phyloP scores from a whole-genome alignment of 2,329 filamentous ascomycete species.

The Capronia americana region DNA sequence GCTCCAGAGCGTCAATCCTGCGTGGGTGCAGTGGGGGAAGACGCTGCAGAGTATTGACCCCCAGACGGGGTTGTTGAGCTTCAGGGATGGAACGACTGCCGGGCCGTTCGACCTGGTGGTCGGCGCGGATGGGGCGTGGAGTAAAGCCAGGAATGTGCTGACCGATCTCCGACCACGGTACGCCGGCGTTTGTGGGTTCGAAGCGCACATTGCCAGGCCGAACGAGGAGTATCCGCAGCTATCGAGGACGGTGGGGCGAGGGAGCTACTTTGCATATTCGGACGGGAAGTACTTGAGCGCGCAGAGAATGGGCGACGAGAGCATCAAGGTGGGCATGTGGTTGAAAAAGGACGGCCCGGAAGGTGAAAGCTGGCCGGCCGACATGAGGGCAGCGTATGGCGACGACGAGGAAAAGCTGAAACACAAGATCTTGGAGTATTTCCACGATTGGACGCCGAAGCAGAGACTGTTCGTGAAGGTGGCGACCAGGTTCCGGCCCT shows the following conservation, averaged over 20 bases:
- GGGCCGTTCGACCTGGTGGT: conserved; percentile 51
- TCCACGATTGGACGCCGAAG: conserved; percentile 36
- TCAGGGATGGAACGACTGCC: conserved; percentile 36
- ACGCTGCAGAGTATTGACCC: conserved; percentile 20
- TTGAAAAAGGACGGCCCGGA: conserved; percentile 33
- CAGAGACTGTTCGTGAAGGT: conserved; percentile 39
- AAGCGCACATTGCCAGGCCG: conserved; percentile 37
- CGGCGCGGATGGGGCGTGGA: conserved; percentile 54
- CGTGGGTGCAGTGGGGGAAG: conserved; percentile 44
- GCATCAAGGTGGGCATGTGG: conserved; percentile 42
- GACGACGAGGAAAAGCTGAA: conserved; percentile 32
- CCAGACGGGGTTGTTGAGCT: conserved; percentile 43
- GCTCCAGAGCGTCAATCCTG: conserved; percentile 42
- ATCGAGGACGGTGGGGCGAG: conserved; percentile 38
- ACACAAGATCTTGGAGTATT: conserved; percentile 35
- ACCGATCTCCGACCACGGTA: conserved; percentile 46
- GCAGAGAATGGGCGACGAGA: conserved; percentile 37
- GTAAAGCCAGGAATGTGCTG: conserved; percentile 47
- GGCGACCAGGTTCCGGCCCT: conserved; percentile 29
- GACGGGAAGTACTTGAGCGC: conserved; percentile 34
- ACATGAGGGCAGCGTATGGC: conserved; percentile 22
- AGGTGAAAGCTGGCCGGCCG: conserved; percentile 37
- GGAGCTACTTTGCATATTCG: conserved; percentile 38
- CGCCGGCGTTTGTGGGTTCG: conserved; percentile 45
- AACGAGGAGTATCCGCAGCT: conserved; percentile 42